A percentile compares a stretch with the other conserved stretches of the same genome.
Conservation (phyloP, 2,329 filamentous ascomycete genomes). For the Scedosporium boydii region DNA sequence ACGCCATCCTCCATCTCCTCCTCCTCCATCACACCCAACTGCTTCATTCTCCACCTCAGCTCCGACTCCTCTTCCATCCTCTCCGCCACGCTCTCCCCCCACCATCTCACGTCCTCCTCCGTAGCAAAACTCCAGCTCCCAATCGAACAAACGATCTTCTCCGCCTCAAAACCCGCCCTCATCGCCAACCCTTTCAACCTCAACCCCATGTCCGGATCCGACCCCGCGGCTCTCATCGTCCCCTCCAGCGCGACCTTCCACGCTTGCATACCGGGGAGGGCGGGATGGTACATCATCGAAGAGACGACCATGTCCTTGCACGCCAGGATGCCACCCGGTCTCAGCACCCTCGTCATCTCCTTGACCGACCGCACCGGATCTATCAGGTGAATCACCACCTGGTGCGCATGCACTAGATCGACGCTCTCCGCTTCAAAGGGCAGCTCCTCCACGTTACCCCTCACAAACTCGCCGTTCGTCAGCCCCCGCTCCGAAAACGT, state of each 20-base stretch:
- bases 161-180: slow-evolving; percentile 1
- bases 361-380: slow-evolving; percentile 21
- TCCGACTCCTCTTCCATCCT: slow-evolving; percentile 3
- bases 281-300: slow-evolving; percentile 26
- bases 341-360: slow-evolving; percentile 33
- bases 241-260: neutral
- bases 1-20: slow-evolving; percentile 2
- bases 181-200: slow-evolving; percentile 4
- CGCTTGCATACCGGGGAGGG: neutral
- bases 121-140: slow-evolving; percentile 3
- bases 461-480: slow-evolving; percentile 19
- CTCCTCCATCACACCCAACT: neutral
- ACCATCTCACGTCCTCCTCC: slow-evolving; percentile 4
- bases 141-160: neutral
- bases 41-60: neutral
- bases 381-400: slow-evolving; percentile 31
- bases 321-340: slow-evolving; percentile 32
- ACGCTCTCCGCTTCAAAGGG: slow-evolving; percentile 29
- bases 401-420: slow-evolving; percentile 32
- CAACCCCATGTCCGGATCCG: slow-evolving; percentile 6
- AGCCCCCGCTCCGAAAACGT: slow-evolving; percentile 11
- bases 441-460: slow-evolving; percentile 25
- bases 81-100: slow-evolving; percentile 6
- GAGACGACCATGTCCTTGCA: slow-evolving; percentile 53
- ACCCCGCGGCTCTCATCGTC: neutral